phyloP scores from a whole-genome alignment of 23 red algal species.

The Chondrus crispus region DNA sequence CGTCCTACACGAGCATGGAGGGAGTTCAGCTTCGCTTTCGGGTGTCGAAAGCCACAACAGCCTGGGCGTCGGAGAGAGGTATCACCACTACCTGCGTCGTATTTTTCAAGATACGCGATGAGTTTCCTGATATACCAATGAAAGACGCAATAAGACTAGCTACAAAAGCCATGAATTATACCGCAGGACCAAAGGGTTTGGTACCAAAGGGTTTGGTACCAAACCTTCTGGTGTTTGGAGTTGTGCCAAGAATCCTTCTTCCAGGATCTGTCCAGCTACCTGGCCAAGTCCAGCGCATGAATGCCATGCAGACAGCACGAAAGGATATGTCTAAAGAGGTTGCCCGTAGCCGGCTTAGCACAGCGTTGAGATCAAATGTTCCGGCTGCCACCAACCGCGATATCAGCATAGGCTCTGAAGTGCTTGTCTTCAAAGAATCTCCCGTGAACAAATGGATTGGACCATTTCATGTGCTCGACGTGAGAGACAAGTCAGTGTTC shows the following conservation, averaged over 20 bases:
- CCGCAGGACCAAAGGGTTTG: not conserved
- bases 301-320: not conserved
- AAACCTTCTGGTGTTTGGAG: not conserved
- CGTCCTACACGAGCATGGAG: not conserved
- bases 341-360: not conserved
- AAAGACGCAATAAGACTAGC: not conserved
- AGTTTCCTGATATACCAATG: not conserved
- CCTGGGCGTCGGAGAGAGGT: not conserved
- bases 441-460: not conserved
- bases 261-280: not conserved
- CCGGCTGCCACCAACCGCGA: not conserved
- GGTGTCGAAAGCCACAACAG: constrained; percentile 26
- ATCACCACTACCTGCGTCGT: not conserved
- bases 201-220: not conserved
- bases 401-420: not conserved
- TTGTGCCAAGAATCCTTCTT: not conserved
- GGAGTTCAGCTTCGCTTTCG: not conserved
- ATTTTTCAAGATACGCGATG: not conserved
- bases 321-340: not conserved
- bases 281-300: not conserved
- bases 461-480: not conserved
- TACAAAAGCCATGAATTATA: constrained; percentile 8
- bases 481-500: not conserved
- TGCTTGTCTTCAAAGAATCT: not conserved
- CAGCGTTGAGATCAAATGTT: not conserved